Evolutionary conservation across 371 early-diverging fungal species (phyloP).

Genomic region (Nosema bombycis): DNA sequence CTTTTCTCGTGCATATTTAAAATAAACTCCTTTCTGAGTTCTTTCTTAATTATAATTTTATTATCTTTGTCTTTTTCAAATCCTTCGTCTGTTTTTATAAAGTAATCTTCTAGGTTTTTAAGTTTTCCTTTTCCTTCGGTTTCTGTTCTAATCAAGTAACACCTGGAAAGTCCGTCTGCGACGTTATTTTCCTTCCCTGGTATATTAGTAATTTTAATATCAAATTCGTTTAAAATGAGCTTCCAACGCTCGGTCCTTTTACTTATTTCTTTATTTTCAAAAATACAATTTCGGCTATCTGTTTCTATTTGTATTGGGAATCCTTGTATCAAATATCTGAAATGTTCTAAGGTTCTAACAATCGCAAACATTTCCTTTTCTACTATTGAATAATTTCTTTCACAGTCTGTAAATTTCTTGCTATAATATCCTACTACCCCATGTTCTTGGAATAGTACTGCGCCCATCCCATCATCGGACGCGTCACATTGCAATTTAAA

Average conservation of each 20-base stretch:
- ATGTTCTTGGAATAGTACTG: conserved; percentile 61
- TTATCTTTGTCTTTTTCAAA: background rate
- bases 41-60: background rate
- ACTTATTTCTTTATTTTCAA: background rate
- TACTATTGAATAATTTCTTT: conserved; percentile 45
- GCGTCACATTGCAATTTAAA: conserved; percentile 65
- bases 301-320: conserved; percentile 53
- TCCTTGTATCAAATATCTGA: conserved; percentile 10
- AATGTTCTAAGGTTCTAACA: conserved; percentile 57
- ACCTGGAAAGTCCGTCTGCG: background rate
- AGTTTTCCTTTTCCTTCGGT: background rate
- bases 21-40: background rate
- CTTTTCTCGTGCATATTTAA: background rate
- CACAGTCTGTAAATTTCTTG: conserved; percentile 18
- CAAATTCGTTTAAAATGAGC: background rate
- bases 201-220: background rate
- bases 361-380: conserved; percentile 61
- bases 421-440: conserved; percentile 54
- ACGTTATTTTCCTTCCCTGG: background rate
- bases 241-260: background rate
- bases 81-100: background rate
- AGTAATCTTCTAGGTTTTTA: background rate
- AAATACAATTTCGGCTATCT: conserved; percentile 42
- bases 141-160: background rate
- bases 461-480: conserved; percentile 55